Conservation (phyloP, 139 green algal genomes). For the Choricystis sp. region DNA sequence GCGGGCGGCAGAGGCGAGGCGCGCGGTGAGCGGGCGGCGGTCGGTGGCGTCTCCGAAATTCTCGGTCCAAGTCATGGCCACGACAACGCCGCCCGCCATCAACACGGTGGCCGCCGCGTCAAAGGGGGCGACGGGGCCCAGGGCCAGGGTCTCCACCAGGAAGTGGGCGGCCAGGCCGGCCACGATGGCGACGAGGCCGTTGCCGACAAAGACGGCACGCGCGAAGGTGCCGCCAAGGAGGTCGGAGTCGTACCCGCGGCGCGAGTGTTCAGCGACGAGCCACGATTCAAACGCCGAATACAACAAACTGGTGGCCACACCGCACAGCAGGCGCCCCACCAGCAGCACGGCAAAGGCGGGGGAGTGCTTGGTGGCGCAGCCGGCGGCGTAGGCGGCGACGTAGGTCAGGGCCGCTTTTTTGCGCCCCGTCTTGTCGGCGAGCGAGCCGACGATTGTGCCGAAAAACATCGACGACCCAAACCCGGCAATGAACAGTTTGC, state of each 20-base stretch:
- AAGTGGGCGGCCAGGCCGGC: slow-evolving; percentile 69
- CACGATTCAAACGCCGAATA: slow-evolving; percentile 96
- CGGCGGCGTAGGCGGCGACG: slow-evolving; percentile 62
- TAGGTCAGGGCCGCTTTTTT: slow-evolving; percentile 81
- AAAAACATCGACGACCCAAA: slow-evolving; percentile 95
- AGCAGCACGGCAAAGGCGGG: slow-evolving; percentile 75
- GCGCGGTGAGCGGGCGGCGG: slow-evolving; percentile 13
- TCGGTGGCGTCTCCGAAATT: slow-evolving; percentile 72
- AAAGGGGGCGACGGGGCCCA: slow-evolving; percentile 89
- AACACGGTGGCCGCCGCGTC: slow-evolving; percentile 72
- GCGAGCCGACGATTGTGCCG: slow-evolving; percentile 80
- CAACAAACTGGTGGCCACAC: slow-evolving; percentile 89
- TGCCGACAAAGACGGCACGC: slow-evolving; percentile 90
- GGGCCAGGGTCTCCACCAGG: slow-evolving; percentile 53
- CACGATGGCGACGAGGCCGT: slow-evolving; percentile 88
- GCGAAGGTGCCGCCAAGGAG: slow-evolving; percentile 77
- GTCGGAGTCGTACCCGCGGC: slow-evolving; percentile 48
- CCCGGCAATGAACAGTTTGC: slow-evolving; percentile 91
- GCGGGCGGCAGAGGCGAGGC: slow-evolving; percentile 32
- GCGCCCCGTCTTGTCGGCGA: slow-evolving; percentile 85
- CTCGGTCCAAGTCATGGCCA: slow-evolving; percentile 72
- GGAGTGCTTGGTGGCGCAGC: slow-evolving; percentile 93
- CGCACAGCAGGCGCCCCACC: slow-evolving; percentile 81
- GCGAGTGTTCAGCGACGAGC: slow-evolving; percentile 75
- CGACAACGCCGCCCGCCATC: slow-evolving; percentile 53